Base-by-base conservation (phyloP, 73 alveolate species). In the Blepharisma japonicum region DNA sequence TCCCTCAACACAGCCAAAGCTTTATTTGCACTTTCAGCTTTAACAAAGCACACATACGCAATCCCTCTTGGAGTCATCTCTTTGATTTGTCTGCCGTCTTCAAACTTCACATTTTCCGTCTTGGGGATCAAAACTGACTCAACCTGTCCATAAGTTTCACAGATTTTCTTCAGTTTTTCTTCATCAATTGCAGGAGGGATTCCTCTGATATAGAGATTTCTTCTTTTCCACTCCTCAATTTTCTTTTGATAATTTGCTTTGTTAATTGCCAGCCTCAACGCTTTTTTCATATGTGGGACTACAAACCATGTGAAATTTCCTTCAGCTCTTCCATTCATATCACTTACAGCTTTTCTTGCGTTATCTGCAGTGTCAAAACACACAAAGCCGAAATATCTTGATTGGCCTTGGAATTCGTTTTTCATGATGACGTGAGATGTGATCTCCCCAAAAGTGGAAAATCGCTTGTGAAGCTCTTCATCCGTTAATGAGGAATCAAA, bases 181-280 rank as follows among this genome's bases (percentile, higher is more conserved):
- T 51, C 66, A 51, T 11, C 21, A 18, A 51, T 11, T 2, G 66
- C 0, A 3, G 66, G 0, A 18, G 66, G 66, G 21, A 51, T 14
- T 51, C 66, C 66, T 18, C 21, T 51, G 66, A 51, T 51, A 18
- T 14, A 51, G 21, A 51, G 66, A 51, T 51, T 51, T 51, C 66
- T 61, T 4, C 77, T n/a, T 21, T 23, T 61, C 49, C 77, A 61
- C 39, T 61, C 66, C 49, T 61, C 49, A 11, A 23, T 14, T 61
- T 23, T n/a, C 21, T 27, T 61, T 4, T 23, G 32, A 61, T 23
- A 20, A 18, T 61, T 23, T 1, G n/a, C 77, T 4, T 11, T n/a
- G 49, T 9, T 61, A 8, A 18, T 61, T 23, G 42, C 77, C 49
- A n/a, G 11, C 21, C 77, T n/a, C 77, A 11, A 14, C 0, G 49